Evolutionary conservation across 2,329 filamentous ascomycete genomes (phyloP).

Genomic region (Colletotrichum gloeosporioides): DNA sequence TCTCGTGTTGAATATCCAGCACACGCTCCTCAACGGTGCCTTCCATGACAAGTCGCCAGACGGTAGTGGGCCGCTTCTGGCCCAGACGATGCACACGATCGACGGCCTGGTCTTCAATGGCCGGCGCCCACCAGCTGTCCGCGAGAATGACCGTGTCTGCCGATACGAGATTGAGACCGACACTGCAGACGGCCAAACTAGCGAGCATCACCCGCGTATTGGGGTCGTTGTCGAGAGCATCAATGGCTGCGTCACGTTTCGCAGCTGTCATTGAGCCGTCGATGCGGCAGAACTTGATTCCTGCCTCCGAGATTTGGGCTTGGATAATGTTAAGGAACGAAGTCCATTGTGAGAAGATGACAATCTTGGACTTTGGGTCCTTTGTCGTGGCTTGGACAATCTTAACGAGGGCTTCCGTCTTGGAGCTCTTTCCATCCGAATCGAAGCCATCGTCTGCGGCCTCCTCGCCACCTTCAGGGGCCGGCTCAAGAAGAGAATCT

Average conservation of each 20-base stretch:
- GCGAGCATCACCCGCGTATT: conserved; percentile 79
- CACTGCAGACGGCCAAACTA: conserved; percentile 80
- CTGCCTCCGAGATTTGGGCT: conserved; percentile 64
- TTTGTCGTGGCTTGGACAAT: conserved; percentile 74
- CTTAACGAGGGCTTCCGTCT: conserved; percentile 79
- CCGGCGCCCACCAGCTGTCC: conserved; percentile 90
- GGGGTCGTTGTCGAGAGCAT: conserved; percentile 69
- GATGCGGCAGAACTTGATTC: conserved; percentile 72
- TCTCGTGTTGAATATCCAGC: conserved; percentile 77
- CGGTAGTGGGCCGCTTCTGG: conserved; percentile 78
- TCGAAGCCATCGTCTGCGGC: conserved; percentile 59
- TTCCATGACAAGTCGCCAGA: conserved; percentile 84
- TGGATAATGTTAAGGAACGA: conserved; percentile 76
- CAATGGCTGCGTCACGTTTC: conserved; percentile 75
- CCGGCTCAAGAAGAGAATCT: conserved; percentile 67
- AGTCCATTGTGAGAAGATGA: conserved; percentile 82
- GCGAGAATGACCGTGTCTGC: conserved; percentile 85
- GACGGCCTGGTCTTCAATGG: conserved; percentile 90
- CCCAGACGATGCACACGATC: conserved; percentile 88
- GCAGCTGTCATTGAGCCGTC: conserved; percentile 80
- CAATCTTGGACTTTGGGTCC: conserved; percentile 69
- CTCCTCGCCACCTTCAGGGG: conserved; percentile 55
- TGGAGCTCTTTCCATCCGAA: conserved; percentile 73
- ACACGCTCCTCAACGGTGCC: conserved; percentile 82
- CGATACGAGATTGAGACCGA: conserved; percentile 84